A percentile compares a stretch with the other conserved stretches of the same genome.
These are phyloP conservation scores for Tausonia pullulans DNA, from an alignment of 1,284 basidiomycete genomes.

Conservation along the genomic window DNA sequence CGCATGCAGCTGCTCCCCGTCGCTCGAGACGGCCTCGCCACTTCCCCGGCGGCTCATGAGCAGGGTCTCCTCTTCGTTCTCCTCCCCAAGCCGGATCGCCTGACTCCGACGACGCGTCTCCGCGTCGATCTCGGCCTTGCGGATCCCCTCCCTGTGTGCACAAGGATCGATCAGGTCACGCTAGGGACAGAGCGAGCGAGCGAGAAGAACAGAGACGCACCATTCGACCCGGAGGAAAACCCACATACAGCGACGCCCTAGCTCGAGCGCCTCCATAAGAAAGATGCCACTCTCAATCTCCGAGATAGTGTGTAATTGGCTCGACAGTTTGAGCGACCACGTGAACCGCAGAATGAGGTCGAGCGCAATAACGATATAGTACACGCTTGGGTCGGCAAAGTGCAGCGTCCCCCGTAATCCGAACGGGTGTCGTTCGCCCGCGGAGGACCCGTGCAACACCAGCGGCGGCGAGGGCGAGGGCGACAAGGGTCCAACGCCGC, in stretches of 20 bases:
- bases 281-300: constrained; percentile 80
- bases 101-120: not conserved
- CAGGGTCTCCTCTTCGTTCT: not conserved
- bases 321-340: constrained; percentile 85
- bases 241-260: constrained; percentile 89
- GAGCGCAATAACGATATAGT: constrained; percentile 70
- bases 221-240: constrained; percentile 92
- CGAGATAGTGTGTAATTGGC: constrained; percentile 69
- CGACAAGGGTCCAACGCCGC: not conserved
- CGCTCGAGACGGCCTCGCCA: no score
- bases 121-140: not conserved
- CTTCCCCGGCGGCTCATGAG: not conserved
- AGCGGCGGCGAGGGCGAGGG: not conserved
- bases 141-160: constrained; percentile 3
- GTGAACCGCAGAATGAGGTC: constrained; percentile 87
- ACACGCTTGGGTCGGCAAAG: constrained; percentile 63
- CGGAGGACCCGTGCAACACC: no score
- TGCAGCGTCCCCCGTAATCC: constrained; percentile 61
- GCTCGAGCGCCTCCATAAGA: constrained; percentile 79
- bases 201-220: constrained; percentile 26
- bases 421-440: constrained; percentile 40
- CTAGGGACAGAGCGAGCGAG: not conserved
- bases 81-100: not conserved
- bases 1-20: no score
- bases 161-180: no score